phyloP scores from a whole-genome alignment of 495 filamentous ascomycete genomes.

The Lophiostoma macrostomum region DNA sequence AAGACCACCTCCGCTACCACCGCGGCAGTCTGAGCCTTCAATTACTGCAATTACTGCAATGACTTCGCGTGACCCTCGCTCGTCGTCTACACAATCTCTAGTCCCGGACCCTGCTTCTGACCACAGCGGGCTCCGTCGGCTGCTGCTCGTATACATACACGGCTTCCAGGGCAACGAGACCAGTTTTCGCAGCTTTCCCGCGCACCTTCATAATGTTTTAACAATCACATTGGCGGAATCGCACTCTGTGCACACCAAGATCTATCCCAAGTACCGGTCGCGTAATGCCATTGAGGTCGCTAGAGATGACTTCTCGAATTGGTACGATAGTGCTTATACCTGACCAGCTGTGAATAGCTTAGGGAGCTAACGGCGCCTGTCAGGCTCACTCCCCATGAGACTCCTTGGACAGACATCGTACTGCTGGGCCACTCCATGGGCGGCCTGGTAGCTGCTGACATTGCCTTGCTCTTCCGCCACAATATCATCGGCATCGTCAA shows the following conservation, averaged over 20 bases:
- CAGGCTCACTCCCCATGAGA: slow-evolving; percentile 75
- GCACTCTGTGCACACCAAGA: slow-evolving; percentile 81
- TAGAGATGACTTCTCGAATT: slow-evolving; percentile 74
- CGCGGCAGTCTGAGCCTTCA: slow-evolving; percentile 5
- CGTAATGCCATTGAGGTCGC: slow-evolving; percentile 70
- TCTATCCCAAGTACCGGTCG: slow-evolving; percentile 89
- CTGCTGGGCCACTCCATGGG: slow-evolving; percentile 90
- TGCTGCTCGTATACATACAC: slow-evolving; percentile 84
- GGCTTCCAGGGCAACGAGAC: slow-evolving; percentile 91
- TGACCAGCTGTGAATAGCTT: neutral
- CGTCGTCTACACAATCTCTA: slow-evolving; percentile 63
- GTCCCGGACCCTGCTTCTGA: slow-evolving; percentile 46
- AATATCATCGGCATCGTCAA: slow-evolving; percentile 78
- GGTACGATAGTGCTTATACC: slow-evolving; percentile 48
- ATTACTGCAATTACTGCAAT: slow-evolving; percentile 19
- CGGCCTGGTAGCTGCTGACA: slow-evolving; percentile 76
- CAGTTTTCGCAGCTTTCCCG: slow-evolving; percentile 83
- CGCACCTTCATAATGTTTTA: slow-evolving; percentile 77
- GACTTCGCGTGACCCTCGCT: slow-evolving; percentile 53
- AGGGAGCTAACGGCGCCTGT: slow-evolving; percentile 12
- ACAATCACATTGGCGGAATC: slow-evolving; percentile 64
- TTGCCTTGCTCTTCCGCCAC: slow-evolving; percentile 71
- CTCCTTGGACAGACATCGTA: slow-evolving; percentile 70
- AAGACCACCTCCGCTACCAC: slow-evolving; percentile 7
- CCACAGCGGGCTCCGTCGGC: slow-evolving; percentile 50